phyloP scores from a whole-genome alignment of 345 rosid genomes.

The Raphanus sativus region DNA sequence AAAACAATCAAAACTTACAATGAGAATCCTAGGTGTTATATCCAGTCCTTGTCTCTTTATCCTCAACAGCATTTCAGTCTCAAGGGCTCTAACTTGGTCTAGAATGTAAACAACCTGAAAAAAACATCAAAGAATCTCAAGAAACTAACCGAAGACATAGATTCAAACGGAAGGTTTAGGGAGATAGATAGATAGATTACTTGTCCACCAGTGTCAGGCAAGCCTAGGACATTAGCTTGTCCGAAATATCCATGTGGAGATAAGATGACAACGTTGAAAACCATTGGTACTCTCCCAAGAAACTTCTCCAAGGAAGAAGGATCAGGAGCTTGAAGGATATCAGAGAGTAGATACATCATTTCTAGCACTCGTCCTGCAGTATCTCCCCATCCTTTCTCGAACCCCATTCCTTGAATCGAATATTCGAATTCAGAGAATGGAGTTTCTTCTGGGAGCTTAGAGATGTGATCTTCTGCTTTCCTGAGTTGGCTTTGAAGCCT shows the following conservation, averaged over 20 bases:
- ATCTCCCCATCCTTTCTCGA: conserved; percentile 99
- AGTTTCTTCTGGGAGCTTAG: conserved; percentile 67
- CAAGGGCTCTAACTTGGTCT: conserved; percentile 98
- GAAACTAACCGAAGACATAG: not conserved
- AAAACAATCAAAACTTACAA: conserved; percentile 55
- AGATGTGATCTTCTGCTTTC: conserved; percentile 88
- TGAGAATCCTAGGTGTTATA: conserved; percentile 77
- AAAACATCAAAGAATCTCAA: conserved; percentile 1
- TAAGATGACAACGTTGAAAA: conserved; percentile 88
- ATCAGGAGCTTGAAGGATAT: conserved; percentile 97
- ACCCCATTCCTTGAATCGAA: conserved; percentile 86
- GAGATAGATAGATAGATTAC: conserved; percentile 35
- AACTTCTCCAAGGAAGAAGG: conserved; percentile 87
- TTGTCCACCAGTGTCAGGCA: conserved; percentile 99
- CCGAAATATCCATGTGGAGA: conserved; percentile 98
- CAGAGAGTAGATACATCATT: conserved; percentile 82
- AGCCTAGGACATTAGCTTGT: conserved; percentile 98
- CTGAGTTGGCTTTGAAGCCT: conserved; percentile 63
- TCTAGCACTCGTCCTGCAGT: conserved; percentile 72
- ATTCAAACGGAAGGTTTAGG: not conserved
- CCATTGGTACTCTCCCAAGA: conserved; percentile 94
- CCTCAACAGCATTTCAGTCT: conserved; percentile 83
- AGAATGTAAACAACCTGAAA: conserved; percentile 85
- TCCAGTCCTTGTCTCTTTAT: conserved; percentile 88
- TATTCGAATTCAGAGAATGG: conserved; percentile 78